Conservation (phyloP, 176 grass and related monocot species). For the Musa itinerans region DNA sequence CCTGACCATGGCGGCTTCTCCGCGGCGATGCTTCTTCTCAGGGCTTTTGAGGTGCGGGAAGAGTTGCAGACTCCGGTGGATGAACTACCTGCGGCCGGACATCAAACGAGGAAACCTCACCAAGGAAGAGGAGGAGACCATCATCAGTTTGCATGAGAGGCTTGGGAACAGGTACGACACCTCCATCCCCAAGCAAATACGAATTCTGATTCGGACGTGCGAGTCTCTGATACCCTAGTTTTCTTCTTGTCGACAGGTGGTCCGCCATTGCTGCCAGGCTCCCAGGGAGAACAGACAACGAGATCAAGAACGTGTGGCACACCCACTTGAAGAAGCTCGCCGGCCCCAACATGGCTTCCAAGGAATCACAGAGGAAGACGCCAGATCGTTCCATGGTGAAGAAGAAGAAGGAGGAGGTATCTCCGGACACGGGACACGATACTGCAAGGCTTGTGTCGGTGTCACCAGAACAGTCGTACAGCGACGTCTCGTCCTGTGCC, state of each 20-base stretch:
- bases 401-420: background rate
- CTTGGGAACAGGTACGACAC: background rate
- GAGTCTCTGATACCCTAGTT: background rate
- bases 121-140: background rate
- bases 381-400: no score
- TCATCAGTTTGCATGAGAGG: background rate
- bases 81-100: background rate
- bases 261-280: conserved; percentile 8
- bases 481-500: background rate
- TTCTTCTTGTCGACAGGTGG: background rate
- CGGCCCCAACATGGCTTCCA: background rate
- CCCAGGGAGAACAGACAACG: conserved; percentile 12
- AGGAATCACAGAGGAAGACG: background rate
- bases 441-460: background rate
- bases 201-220: background rate
- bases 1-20: background rate
- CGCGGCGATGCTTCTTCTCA: background rate
- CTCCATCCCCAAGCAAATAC: background rate
- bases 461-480: background rate
- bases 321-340: conserved; percentile 7
- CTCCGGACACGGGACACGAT: no score
- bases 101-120: background rate
- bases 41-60: background rate
- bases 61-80: background rate
- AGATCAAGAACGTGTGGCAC: conserved; percentile 24